These are phyloP conservation scores for Fusarium sororula DNA, from an alignment of 2,329 filamentous ascomycete species.

Conservation along the genomic window DNA sequence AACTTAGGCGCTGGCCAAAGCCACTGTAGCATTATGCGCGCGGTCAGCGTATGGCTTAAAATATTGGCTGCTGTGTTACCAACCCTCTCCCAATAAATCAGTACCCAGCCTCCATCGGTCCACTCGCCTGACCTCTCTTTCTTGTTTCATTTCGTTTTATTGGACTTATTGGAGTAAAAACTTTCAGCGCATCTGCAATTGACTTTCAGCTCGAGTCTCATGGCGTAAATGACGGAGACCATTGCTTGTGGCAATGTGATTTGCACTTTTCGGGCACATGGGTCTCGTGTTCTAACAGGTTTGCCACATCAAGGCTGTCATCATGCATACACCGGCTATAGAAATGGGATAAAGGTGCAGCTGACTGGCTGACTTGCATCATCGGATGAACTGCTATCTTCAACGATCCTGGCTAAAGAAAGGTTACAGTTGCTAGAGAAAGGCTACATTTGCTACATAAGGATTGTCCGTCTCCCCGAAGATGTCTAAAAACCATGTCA, in stretches of 20 bases:
- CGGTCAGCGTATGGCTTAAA: not conserved
- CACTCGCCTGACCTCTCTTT: not conserved
- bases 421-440: too few relatives aligned
- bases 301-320: not conserved
- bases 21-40: not conserved
- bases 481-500: too few relatives aligned
- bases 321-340: not conserved
- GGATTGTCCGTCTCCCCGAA: too few relatives aligned
- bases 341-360: not conserved
- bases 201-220: not conserved
- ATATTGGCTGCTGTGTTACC: not conserved
- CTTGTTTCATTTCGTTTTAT: too few relatives aligned
- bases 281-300: rapidly evolving
- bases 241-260: not conserved
- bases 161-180: too few relatives aligned
- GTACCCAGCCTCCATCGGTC: not conserved
- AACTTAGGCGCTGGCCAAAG: rapidly evolving
- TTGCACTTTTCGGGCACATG: rapidly evolving
- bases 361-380: not conserved
- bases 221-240: not conserved
- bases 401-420: too few relatives aligned
- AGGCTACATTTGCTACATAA: too few relatives aligned
- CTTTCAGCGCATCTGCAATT: too few relatives aligned
- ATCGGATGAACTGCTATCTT: not conserved
- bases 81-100: not conserved